Evolutionary conservation across 371 early-diverging fungal genomes (phyloP).

Genomic region (Mucor sp.): DNA sequence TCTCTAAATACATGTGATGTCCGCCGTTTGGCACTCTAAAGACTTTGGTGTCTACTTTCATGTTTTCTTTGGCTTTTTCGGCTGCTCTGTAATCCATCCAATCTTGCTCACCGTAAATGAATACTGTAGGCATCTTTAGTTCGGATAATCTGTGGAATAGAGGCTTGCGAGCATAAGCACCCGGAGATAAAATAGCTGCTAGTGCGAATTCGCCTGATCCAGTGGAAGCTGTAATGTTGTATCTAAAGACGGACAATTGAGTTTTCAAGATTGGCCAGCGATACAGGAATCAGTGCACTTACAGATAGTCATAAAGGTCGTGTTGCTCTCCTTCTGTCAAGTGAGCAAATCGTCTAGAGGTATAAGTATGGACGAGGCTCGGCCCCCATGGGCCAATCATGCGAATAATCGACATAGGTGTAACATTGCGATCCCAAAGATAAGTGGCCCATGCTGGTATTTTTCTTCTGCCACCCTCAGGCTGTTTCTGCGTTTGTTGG

Average conservation of each 20-base stretch:
- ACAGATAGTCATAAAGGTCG: conserved; percentile 64
- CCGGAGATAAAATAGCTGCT: conserved; percentile 71
- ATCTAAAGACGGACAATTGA: conserved; percentile 41
- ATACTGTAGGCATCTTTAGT: conserved; percentile 79
- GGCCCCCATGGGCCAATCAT: conserved; percentile 80
- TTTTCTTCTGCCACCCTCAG: conserved; percentile 14
- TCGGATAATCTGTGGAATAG: conserved; percentile 65
- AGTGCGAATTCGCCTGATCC: conserved; percentile 86
- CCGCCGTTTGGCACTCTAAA: conserved; percentile 63
- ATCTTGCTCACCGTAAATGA: conserved; percentile 81
- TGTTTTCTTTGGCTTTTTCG: conserved; percentile 54
- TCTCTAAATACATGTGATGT: conserved; percentile 90
- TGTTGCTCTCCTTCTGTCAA: conserved; percentile 64
- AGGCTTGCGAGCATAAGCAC: conserved; percentile 85
- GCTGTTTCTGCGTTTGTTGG: neutral
- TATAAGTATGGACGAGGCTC: conserved; percentile 69
- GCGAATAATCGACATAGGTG: conserved; percentile 85
- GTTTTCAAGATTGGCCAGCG: too few species aligned
- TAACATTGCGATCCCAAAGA: conserved; percentile 77
- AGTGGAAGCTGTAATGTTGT: conserved; percentile 74
- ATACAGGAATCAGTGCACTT: conserved; percentile 4
- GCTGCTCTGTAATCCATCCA: conserved; percentile 93
- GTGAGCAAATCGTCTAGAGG: conserved; percentile 68
- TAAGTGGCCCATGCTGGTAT: conserved; percentile 54
- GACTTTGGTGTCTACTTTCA: conserved; percentile 58